Base-by-base conservation (phyloP, 352 stramenopile genomes). In the Phytophthora palmivora region DNA sequence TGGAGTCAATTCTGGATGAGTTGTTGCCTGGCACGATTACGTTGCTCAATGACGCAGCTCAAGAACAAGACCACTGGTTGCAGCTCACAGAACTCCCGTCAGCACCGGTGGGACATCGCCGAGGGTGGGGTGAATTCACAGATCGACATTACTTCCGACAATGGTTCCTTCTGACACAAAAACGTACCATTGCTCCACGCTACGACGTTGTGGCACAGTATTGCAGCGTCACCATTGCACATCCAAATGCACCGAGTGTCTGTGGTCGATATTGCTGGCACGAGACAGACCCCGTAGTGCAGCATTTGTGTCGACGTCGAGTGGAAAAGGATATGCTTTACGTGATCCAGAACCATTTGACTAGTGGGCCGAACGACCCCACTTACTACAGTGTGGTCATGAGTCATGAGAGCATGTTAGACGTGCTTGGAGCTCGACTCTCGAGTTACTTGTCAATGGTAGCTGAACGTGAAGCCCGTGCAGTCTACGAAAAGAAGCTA, bases 201-300 rank as follows among this genome's bases (percentile, higher is more conserved):
- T 83, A 74, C 38, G 71, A 88, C 44, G 74, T 91, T 6, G 61
- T 69, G 0, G 64, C 76, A 0, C 78, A 84, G n/a, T 59, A 65
- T 24, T 87, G 76, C 46, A 84, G 69, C 24, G 69, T 92, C 7
- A 70, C 72, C 22, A 66, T 68, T 3, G 85, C 82, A 2, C 77
- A 87, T 16, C 56, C 76, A 0, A 94, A 94, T 38, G 60, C 68
- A 6, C 66, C 79, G 8, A 76, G 83, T 4, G 67, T 92, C 2
- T 79, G 78, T 18, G 81, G 83, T 10, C 81, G 85, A 12, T 88
- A 85, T 38, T 84, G 69, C 37, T 94, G 85, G 85, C 83, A 94
- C 44, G 69, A 71, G 54, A 59, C 52, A 11, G 63, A 79, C 2
- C 75, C 84, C 14, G 45, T 59, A 0, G 53, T 61, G 24, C 43